Conservation (phyloP, 2,329 filamentous ascomycete species). For the Pseudogymnoascus sp. region DNA sequence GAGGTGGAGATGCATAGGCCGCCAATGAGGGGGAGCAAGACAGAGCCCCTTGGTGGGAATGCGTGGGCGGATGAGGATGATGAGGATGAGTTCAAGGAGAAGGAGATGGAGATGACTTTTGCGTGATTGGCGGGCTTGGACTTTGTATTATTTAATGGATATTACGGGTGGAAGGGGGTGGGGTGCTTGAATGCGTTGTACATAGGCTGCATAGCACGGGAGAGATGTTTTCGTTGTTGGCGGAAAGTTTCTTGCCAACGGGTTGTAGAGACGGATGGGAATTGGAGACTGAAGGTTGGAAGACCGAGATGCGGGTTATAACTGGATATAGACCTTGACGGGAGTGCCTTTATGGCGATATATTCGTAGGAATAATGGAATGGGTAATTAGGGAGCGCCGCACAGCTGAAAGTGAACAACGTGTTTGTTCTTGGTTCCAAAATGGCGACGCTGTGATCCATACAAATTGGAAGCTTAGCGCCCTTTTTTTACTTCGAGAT, state of each 20-base stretch:
- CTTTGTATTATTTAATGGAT: constrained; percentile 8
- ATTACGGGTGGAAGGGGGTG: neutral
- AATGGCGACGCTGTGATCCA: neutral
- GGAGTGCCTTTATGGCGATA: neutral
- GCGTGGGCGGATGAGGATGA: constrained; percentile 64
- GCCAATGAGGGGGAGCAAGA: constrained; percentile 20
- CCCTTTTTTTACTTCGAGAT: constrained; percentile 89
- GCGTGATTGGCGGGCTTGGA: constrained; percentile 24
- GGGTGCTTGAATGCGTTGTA: neutral
- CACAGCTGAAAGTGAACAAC: neutral
- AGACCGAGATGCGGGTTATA: neutral
- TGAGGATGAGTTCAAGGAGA: constrained; percentile 61
- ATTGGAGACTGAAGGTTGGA: neutral
- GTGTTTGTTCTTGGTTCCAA: neutral
- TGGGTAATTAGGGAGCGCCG: neutral
- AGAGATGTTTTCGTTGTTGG: neutral
- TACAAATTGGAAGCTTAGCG: too few species aligned
- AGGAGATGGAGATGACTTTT: constrained; percentile 76
- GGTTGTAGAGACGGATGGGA: neutral
- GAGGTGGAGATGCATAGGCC: constrained; percentile 21
- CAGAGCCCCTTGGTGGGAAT: constrained; percentile 36
- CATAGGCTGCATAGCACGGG: constrained; percentile 1
- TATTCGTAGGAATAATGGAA: neutral
- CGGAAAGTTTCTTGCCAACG: neutral
- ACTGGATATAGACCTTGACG: neutral